Conservation (phyloP, 148 eudicot species). For the Rhododendron mucronatum region DNA sequence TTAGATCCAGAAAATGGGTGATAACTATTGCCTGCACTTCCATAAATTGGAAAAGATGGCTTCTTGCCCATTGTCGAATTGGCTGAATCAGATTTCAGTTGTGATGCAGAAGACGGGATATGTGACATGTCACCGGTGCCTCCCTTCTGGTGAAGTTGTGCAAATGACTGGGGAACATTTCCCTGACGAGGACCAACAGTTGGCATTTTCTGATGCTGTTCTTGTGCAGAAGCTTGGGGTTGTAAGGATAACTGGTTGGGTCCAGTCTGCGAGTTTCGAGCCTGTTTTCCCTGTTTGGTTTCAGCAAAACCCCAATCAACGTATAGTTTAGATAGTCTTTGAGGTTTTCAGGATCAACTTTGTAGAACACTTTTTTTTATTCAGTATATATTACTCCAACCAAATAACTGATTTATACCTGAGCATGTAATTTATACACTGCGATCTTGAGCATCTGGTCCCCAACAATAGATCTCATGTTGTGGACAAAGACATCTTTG, state of each 20-base stretch:
- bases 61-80: conserved; percentile 33
- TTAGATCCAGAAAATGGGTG: conserved; percentile 42
- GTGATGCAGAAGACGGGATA: conserved; percentile 26
- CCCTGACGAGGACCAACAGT: conserved; percentile 33
- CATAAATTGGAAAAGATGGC: conserved; percentile 63
- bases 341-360: not conserved
- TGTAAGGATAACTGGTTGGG: conserved; percentile 36
- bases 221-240: conserved; percentile 44
- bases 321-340: not conserved
- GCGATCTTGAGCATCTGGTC: conserved; percentile 94
- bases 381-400: not conserved
- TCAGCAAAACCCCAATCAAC: conserved; percentile 11
- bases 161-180: conserved; percentile 37
- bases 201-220: conserved; percentile 31
- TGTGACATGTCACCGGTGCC: conserved; percentile 25
- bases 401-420: conserved; percentile 32
- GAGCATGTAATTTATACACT: conserved; percentile 65
- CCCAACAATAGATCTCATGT: conserved; percentile 77
- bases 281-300: conserved; percentile 22
- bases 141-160: conserved; percentile 33
- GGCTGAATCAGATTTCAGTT: conserved; percentile 32
- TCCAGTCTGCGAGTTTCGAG: conserved; percentile 35
- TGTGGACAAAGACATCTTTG: conserved; percentile 75
- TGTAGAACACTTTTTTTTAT: not conserved
- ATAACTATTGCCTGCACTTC: conserved; percentile 40